Evolutionary conservation across 768 basidiomycete genomes (phyloP).

Genomic region (Suillus clintonianus): DNA sequence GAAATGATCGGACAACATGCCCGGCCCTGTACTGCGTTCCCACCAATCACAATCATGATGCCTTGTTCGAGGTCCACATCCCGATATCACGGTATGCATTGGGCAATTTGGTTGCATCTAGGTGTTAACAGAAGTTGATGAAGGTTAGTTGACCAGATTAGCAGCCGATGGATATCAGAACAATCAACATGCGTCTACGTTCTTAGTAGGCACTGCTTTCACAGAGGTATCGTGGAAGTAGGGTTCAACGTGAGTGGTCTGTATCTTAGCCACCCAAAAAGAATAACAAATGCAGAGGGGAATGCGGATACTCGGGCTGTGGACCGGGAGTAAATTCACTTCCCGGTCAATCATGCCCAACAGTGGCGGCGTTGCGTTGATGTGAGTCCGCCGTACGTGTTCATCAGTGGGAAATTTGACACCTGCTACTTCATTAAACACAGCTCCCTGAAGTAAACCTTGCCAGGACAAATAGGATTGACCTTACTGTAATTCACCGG

Average conservation of each 20-base stretch:
- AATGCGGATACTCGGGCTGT: not conserved
- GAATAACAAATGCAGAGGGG: not conserved
- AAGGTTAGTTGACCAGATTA: not conserved
- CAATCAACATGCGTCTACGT: not conserved
- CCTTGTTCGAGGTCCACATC: not conserved
- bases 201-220: not conserved
- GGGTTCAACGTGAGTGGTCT: not conserved
- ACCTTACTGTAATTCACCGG: not conserved
- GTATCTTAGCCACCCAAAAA: not conserved
- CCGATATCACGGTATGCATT: not conserved
- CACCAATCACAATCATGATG: not conserved
- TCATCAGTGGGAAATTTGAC: not conserved
- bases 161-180: not conserved
- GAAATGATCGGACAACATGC: not conserved
- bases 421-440: not conserved
- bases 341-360: not conserved
- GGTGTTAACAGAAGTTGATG: not conserved
- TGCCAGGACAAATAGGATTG: not conserved
- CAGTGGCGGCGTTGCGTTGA: not conserved
- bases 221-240: not conserved
- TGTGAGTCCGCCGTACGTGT: not conserved
- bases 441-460: not conserved
- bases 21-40: not conserved
- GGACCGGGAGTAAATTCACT: not conserved
- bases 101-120: not conserved